These are phyloP conservation scores for Phialocephala sp. DNA, from an alignment of 2,329 filamentous ascomycete species.

Conservation along the genomic window DNA sequence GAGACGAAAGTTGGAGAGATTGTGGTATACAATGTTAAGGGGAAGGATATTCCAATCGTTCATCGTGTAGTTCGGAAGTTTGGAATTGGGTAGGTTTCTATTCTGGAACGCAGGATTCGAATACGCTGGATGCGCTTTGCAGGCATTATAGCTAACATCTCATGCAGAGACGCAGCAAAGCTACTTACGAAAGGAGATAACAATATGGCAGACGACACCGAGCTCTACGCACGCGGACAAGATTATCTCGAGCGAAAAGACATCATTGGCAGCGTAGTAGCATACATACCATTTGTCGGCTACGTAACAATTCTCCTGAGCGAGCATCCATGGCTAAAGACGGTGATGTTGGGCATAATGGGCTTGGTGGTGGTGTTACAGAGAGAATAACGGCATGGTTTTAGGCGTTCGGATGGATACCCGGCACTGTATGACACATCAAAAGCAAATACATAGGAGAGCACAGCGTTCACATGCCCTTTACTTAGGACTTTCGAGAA, in stretches of 20 bases:
- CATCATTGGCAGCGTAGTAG: slow-evolving; percentile 91
- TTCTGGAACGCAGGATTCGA: neutral
- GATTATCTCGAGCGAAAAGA: slow-evolving; percentile 86
- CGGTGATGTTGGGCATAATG: slow-evolving; percentile 93
- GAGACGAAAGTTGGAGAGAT: slow-evolving; percentile 74
- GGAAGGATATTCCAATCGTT: slow-evolving; percentile 97
- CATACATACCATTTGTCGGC: slow-evolving; percentile 91
- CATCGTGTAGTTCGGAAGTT: slow-evolving; percentile 85
- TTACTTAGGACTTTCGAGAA: too few relatives aligned
- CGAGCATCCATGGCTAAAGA: slow-evolving; percentile 97
- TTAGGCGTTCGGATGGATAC: slow-evolving; percentile 37
- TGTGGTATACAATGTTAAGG: slow-evolving; percentile 76
- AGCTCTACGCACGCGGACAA: slow-evolving; percentile 85
- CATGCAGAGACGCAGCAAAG: slow-evolving; percentile 59
- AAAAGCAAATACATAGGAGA: slow-evolving; percentile 20
- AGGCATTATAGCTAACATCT: slow-evolving; percentile 18
- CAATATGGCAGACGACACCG: slow-evolving; percentile 91
- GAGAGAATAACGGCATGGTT: slow-evolving; percentile 66
- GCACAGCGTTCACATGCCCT: neutral
- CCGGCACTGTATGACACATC: slow-evolving; percentile 30
- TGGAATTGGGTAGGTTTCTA: slow-evolving; percentile 56
- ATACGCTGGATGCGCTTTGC: neutral
- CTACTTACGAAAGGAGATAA: slow-evolving; percentile 98
- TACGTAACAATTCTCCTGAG: slow-evolving; percentile 96
- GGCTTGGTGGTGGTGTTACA: slow-evolving; percentile 91